These are phyloP conservation scores for Candida anglica DNA, from an alignment of 805 yeast genomes.

Conservation along the genomic window DNA sequence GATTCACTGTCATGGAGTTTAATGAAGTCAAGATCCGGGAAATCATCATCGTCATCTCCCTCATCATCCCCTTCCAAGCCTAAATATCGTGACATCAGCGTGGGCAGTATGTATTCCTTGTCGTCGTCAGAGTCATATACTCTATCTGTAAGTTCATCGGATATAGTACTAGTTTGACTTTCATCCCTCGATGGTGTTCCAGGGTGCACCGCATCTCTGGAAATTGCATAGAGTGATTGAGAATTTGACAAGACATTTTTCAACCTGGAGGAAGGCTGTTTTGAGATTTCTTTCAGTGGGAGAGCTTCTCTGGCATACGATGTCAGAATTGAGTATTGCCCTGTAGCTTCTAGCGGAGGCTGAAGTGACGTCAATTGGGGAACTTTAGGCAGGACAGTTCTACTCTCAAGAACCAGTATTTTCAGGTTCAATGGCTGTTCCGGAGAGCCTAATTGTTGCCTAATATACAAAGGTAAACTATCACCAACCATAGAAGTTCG, in stretches of 20 bases:
- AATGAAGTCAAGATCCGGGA: no score
- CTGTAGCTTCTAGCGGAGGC: not conserved
- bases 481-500: constrained; percentile 34
- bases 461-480: constrained; percentile 31
- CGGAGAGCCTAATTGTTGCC: constrained; percentile 20
- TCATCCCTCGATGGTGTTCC: constrained; percentile 7
- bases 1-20: constrained; percentile 9
- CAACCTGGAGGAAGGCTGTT: constrained; percentile 1
- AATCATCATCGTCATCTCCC: constrained; percentile 16
- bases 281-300: not conserved
- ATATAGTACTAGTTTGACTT: constrained; percentile 8
- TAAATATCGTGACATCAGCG: constrained; percentile 28
- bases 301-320: not conserved
- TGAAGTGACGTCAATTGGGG: constrained; percentile 1
- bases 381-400: not conserved
- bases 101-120: constrained; percentile 39
- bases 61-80: constrained; percentile 17
- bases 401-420: no score
- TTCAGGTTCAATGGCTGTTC: no score
- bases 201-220: constrained; percentile 13
- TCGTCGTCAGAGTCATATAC: constrained; percentile 18
- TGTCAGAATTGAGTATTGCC: not conserved
- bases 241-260: constrained; percentile 23
- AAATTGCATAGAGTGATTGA: constrained; percentile 28
- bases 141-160: constrained; percentile 11